Conservation (phyloP, 495 filamentous ascomycete species). For the Choiromyces venosus region DNA sequence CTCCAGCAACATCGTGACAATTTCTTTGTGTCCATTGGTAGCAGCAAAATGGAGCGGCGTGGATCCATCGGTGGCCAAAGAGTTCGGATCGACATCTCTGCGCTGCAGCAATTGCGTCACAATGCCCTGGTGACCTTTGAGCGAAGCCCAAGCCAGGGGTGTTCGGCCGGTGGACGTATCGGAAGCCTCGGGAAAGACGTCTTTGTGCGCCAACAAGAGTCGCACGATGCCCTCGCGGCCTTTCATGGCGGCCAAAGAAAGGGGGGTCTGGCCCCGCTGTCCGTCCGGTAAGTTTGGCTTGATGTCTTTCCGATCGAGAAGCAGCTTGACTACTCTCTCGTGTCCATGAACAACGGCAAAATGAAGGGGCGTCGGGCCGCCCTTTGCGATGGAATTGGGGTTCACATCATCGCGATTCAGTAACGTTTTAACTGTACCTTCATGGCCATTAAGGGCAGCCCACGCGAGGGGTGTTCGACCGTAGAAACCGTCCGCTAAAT, state of each 20-base stretch:
- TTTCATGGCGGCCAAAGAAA: not conserved
- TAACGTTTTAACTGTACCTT: constrained; percentile 73
- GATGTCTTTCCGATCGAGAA: constrained; percentile 58
- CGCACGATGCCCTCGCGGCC: not conserved
- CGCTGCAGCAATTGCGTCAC: not conserved
- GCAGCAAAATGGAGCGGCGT: constrained; percentile 97
- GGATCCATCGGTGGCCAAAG: constrained; percentile 50
- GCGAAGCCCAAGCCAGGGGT: not conserved
- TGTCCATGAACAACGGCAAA: constrained; percentile 98
- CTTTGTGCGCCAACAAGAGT: not conserved
- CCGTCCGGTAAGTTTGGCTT: not conserved
- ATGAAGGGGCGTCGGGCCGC: constrained; percentile 83
- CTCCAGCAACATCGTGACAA: constrained; percentile 79
- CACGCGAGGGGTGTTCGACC: constrained; percentile 32
- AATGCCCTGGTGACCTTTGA: not conserved
- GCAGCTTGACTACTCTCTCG: constrained; percentile 78
- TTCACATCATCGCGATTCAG: constrained; percentile 81
- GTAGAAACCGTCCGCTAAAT: constrained; percentile 19
- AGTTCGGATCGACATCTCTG: constrained; percentile 59
- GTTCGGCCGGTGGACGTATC: not conserved
- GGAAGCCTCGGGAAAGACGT: not conserved
- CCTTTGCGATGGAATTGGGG: constrained; percentile 20
- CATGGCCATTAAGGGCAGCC: constrained; percentile 61
- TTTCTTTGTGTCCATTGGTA: constrained; percentile 90
- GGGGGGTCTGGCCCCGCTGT: not conserved